Evolutionary conservation across 2,329 filamentous ascomycete genomes (phyloP).

Genomic region (Penicillium sp.): DNA sequence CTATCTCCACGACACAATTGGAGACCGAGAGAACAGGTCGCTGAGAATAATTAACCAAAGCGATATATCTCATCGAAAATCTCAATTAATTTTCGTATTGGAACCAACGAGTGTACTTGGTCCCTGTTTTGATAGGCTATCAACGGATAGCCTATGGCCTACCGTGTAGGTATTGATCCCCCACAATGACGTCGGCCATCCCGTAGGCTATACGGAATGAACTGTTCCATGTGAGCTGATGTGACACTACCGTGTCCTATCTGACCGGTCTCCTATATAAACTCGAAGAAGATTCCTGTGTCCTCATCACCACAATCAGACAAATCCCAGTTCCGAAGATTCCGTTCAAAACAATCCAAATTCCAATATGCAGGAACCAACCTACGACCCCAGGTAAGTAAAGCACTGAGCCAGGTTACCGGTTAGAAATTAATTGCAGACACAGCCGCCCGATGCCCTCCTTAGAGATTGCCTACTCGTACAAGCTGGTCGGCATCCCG

Average conservation of each 20-base stretch:
- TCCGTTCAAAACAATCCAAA: not conserved
- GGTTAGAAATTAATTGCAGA: not conserved
- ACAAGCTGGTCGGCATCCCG: slow-evolving; percentile 41
- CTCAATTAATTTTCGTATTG: not conserved
- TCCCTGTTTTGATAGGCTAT: not conserved
- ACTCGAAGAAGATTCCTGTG: too few relatives aligned
- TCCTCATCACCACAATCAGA: not conserved
- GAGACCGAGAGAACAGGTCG: not conserved
- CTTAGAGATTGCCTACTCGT: slow-evolving; percentile 29
- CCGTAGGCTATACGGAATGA: not conserved
- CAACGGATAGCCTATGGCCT: slow-evolving; percentile 13
- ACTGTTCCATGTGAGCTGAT: not conserved
- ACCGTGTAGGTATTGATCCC: not conserved
- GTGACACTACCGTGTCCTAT: too few relatives aligned
- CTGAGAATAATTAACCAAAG: not conserved
- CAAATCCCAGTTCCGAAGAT: not conserved
- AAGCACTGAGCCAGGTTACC: not conserved
- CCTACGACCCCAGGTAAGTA: slow-evolving; percentile 20
- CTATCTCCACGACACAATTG: not conserved
- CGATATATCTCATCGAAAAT: not conserved
- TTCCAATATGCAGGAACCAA: slow-evolving; percentile 21
- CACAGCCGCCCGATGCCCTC: slow-evolving; percentile 30
- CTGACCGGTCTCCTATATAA: not conserved
- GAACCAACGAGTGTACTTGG: not conserved
- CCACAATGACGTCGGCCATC: not conserved